Evolutionary conservation across 139 green algal species (phyloP), one percentile per base, ranked within the genome.

Genomic region (Chlamydomonas applanata): DNA sequence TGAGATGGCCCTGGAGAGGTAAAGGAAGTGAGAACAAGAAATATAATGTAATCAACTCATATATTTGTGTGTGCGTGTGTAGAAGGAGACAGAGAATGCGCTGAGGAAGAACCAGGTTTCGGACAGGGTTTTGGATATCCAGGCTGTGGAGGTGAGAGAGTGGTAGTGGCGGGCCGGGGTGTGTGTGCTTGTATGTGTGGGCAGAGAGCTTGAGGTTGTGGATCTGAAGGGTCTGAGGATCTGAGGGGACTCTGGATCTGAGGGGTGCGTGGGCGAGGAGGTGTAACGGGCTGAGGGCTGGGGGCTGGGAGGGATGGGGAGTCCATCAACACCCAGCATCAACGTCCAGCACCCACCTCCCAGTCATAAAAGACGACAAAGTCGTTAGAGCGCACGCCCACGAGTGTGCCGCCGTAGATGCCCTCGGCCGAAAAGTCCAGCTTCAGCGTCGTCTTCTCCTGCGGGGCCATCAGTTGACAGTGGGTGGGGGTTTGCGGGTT

Each of bases 361-460:
- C 96, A 99, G 83, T 99, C 94, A 78, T 99, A 98, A 77, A 99
- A 99, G 35, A 99, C 87, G 77, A 86, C 75, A 53, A 97, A 98
- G 80, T 99, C 96, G 1, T 72, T 32, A 30, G 69, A 78, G 17
- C 88, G 83, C 19, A 98, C 83, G 7, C 82, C 91, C 22, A 99
- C 81, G 56, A 99, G 84, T 5, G 83, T 60, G 29, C 96, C 96
- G 29, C 96, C 96, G 61, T 94, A 86, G 69, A 99, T 93, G 66
- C 86, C 91, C 77, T 99, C 94, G 0, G 88, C 85, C 3, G 72
- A 71, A 69, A 97, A 99, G 54, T 84, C 74, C 7, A 92, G 82
- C 32, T 89, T 89, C 30, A 99, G 85, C n/a, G 81, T 82, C 35
- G 60, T 63, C 54, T 88, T 89, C 80, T 98, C 97, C 75, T 78